Evolutionary conservation across 352 stramenopile genomes (phyloP).

Genomic region (Pythium biforme): DNA sequence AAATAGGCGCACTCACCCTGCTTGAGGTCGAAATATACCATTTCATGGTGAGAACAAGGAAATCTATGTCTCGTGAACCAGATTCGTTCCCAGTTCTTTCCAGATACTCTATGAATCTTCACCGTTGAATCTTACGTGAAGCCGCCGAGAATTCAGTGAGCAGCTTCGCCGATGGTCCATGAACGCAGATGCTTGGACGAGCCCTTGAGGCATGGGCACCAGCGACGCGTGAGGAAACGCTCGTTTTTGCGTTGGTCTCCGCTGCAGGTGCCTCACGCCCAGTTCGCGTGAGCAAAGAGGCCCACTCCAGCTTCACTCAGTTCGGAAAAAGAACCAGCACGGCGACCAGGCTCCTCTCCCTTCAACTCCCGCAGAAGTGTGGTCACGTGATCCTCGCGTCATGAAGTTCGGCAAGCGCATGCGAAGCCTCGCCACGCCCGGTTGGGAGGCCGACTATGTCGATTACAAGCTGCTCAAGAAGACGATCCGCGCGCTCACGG

Average conservation of each 20-base stretch:
- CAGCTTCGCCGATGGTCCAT: background rate
- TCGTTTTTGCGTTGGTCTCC: background rate
- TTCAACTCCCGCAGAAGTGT: background rate
- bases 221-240: slow-evolving; percentile 1
- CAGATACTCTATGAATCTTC: slow-evolving; percentile 3
- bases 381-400: background rate
- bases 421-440: slow-evolving; percentile 52
- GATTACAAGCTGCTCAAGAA: slow-evolving; percentile 84
- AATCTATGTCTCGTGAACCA: background rate
- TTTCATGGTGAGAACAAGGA: background rate
- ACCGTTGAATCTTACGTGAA: slow-evolving; percentile 1
- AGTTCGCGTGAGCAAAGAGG: background rate
- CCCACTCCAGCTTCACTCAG: background rate
- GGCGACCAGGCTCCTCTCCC: background rate
- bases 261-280: background rate
- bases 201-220: background rate
- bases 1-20: background rate
- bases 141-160: background rate
- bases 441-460: slow-evolving; percentile 69
- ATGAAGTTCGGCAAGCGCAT: slow-evolving; percentile 89
- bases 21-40: background rate
- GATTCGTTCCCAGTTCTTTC: background rate
- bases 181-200: background rate
- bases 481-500: slow-evolving; percentile 43
- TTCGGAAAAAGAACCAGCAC: slow-evolving; percentile 20